Evolutionary conservation across 2,329 filamentous ascomycete species (phyloP), one percentile per base, ranked within the genome.

Genomic region (Curvularia spicifera): DNA sequence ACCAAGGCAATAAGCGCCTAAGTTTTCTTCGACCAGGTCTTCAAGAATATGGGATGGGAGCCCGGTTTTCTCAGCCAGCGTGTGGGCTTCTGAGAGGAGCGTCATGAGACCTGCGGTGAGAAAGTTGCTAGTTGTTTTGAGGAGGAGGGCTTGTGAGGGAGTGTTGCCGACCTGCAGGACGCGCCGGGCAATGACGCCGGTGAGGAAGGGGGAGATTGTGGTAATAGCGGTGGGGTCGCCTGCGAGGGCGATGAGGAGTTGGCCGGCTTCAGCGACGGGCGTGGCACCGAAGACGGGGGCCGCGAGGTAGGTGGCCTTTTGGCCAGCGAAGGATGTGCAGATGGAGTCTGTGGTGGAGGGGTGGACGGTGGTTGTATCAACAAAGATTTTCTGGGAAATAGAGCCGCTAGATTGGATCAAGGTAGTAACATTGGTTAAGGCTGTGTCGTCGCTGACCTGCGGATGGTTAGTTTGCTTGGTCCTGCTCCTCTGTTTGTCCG

Each of bases 351-450:
- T 78, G 0, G 81, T 81, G 6, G 76, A 68, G 0, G 82, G 82
- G 52, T 83, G 80, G 1, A 84, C 78, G 0, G 83, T 84, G 0
- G 82, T 83, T 0, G 81, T 83, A 57, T 85, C 83, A 18, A 81
- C 72, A 8, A 84, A 61, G 12, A 79, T 72, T 61, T 83, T 84
- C n/a, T 70, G 71, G 3, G 62, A 65, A 4, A 73, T 43, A 15
- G 58, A 26, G n/a, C 60, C 53, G 31, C 66, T 60, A 0, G 49
- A 22, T 1, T 73, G 33, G n/a, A 76, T 66, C 24, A 67, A 49
- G n/a, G 60, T 44, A 0, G 76, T 56, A 1, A 81, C 65, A 7
- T 64, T 55, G 22, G 76, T 53, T 8, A 82, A 66, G 0, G 77
- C 80, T 0, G 65, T 61, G 51, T 84, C 81, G 33, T 81, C 76